A percentile compares a stretch with the other conserved stretches of the same genome.
phyloP scores from a whole-genome alignment of 768 basidiomycete genomes.

The Hericium coralloides region DNA sequence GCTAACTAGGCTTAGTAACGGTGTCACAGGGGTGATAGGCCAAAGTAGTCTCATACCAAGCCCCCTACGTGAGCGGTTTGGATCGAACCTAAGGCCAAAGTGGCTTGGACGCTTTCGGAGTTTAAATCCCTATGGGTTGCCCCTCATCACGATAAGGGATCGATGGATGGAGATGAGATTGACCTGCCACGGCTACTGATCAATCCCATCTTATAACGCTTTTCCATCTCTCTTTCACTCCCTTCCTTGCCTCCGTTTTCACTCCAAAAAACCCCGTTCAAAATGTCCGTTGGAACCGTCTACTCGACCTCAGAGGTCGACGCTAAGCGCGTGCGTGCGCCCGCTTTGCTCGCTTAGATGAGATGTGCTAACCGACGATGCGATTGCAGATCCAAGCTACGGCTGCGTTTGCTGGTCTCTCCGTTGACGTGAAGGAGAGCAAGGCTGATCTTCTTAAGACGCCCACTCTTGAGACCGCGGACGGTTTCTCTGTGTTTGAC shows the following conservation, averaged over 20 bases:
- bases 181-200: not conserved
- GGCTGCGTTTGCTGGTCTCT: slow-evolving; percentile 52
- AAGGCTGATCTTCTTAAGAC: slow-evolving; percentile 72
- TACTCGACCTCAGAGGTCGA: slow-evolving; percentile 35
- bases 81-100: no score
- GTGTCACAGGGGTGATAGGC: no score
- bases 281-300: slow-evolving; percentile 59
- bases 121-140: no score
- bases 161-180: not conserved
- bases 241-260: not conserved
- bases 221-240: slow-evolving; percentile 3
- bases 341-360: no score
- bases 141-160: not conserved
- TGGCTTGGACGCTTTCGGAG: no score
- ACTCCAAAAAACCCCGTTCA: slow-evolving; percentile 6
- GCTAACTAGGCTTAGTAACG: no score
- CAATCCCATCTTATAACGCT: slow-evolving; percentile 15
- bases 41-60: no score
- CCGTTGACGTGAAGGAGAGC: slow-evolving; percentile 39
- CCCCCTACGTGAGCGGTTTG: no score
- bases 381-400: slow-evolving; percentile 37
- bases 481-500: slow-evolving; percentile 79
- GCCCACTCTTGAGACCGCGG: slow-evolving; percentile 67
- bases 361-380: no score
- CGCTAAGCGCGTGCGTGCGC: slow-evolving; percentile 41